These are phyloP conservation scores for Pecoramyces ruminantium DNA, from an alignment of 192 early-diverging fungal genomes.

Conservation along the genomic window DNA sequence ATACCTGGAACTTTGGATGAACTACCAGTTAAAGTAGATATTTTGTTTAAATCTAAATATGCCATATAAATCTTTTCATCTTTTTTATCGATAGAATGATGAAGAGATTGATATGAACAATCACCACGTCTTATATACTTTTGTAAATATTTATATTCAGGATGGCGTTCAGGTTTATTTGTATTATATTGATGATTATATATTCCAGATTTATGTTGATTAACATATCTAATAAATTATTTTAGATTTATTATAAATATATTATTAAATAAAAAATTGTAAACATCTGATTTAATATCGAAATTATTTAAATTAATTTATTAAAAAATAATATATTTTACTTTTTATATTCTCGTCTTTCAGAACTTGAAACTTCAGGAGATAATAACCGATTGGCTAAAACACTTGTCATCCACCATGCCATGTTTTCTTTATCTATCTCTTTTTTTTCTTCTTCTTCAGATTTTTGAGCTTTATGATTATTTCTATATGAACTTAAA, in stretches of 20 bases:
- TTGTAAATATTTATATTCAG: not conserved
- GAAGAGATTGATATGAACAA: not conserved
- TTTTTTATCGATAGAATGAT: not conserved
- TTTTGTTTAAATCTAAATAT: not conserved
- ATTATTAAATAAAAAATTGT: not conserved
- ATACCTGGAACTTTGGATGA: not conserved
- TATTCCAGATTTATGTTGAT: not conserved
- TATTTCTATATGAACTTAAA: not conserved
- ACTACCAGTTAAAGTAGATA: not conserved
- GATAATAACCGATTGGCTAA: conserved; percentile 22
- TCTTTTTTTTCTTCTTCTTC: conserved; percentile 2
- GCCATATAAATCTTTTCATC: not conserved
- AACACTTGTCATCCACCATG: conserved; percentile 28
- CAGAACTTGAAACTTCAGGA: conserved; percentile 21
- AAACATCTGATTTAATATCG: too few species aligned
- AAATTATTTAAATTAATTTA: not conserved
- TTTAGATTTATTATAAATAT: too few species aligned
- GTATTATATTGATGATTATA: not conserved
- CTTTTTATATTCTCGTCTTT: conserved; percentile 24
- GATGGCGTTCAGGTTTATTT: not conserved
- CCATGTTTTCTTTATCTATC: not conserved
- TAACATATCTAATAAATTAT: not conserved
- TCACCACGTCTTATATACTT: not conserved
- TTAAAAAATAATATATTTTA: not conserved
- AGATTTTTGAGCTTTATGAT: not conserved